Evolutionary conservation across 164 flowering plant species (phyloP).

Genomic region (Platanus orientalis): DNA sequence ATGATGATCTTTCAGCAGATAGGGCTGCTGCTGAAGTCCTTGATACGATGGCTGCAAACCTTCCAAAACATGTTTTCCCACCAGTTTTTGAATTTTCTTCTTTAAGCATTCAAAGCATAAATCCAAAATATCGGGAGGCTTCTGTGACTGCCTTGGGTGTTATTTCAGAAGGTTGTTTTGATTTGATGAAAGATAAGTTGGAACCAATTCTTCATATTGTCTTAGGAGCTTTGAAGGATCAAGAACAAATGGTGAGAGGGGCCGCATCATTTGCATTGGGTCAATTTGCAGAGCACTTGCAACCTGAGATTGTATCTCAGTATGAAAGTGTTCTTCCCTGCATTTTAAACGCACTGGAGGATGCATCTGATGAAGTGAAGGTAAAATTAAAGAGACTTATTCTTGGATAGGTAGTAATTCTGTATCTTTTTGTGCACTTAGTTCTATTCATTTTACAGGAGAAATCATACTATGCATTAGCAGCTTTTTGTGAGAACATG

Average conservation of each 20-base stretch:
- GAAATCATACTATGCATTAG: slow-evolving; percentile 95
- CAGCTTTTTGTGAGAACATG: slow-evolving; percentile 99
- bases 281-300: slow-evolving; percentile 94
- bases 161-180: slow-evolving; percentile 86
- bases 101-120: slow-evolving; percentile 53
- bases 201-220: slow-evolving; percentile 76
- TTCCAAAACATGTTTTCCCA: slow-evolving; percentile 76
- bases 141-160: slow-evolving; percentile 87
- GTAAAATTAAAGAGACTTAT: slow-evolving; percentile 27
- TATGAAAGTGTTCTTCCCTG: slow-evolving; percentile 86
- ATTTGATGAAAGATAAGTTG: slow-evolving; percentile 71
- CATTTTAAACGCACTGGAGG: slow-evolving; percentile 77
- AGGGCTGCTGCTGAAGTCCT: slow-evolving; percentile 98
- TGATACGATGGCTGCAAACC: slow-evolving; percentile 83
- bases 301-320: slow-evolving; percentile 85
- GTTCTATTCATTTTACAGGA: slow-evolving; percentile 46
- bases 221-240: slow-evolving; percentile 77
- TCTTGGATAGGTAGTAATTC: neutral
- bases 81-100: slow-evolving; percentile 92
- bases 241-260: slow-evolving; percentile 90
- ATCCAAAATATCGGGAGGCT: slow-evolving; percentile 87
- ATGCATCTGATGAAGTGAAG: slow-evolving; percentile 90
- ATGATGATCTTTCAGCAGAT: slow-evolving; percentile 89
- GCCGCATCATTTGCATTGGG: slow-evolving; percentile 98
- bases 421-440: neutral